Evolutionary conservation across 73 alveolate species (phyloP).

Genomic region (Stentor roeselii): DNA sequence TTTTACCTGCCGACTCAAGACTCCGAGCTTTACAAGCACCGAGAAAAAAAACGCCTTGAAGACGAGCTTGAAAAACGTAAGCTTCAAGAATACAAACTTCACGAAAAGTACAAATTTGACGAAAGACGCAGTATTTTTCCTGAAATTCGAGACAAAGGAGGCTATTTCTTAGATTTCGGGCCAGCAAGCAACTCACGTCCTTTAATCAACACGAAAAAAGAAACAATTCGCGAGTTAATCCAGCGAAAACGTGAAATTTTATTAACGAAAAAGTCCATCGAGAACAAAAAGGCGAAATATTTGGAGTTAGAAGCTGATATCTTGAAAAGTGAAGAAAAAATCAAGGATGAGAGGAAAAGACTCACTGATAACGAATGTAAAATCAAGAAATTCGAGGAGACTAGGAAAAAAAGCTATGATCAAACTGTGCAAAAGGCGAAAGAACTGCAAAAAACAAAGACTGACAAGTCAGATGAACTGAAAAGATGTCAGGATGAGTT

Average conservation of each 20-base stretch:
- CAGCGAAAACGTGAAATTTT: slow-evolving; percentile 28
- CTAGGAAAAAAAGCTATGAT: neutral
- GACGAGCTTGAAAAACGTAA: neutral
- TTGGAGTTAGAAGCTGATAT: neutral
- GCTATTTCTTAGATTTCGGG: neutral
- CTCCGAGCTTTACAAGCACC: slow-evolving; percentile 9
- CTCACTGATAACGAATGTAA: neutral
- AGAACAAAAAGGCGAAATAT: neutral
- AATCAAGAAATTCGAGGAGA: neutral
- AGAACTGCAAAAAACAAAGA: neutral
- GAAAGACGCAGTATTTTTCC: neutral
- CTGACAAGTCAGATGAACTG: neutral
- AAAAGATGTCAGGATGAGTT: neutral
- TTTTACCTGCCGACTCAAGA: neutral
- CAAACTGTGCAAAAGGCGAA: slow-evolving; percentile 3
- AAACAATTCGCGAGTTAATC: neutral
- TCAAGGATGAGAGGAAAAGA: neutral
- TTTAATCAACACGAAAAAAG: neutral
- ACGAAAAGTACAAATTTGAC: neutral
- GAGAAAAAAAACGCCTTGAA: neutral
- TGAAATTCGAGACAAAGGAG: neutral
- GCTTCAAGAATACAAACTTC: neutral
- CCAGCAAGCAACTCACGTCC: neutral
- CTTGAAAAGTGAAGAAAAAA: neutral
- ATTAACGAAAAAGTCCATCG: neutral